These are phyloP conservation scores for Paraconiothyrium brasiliense DNA, from an alignment of 2,329 filamentous ascomycete species.

Conservation along the genomic window DNA sequence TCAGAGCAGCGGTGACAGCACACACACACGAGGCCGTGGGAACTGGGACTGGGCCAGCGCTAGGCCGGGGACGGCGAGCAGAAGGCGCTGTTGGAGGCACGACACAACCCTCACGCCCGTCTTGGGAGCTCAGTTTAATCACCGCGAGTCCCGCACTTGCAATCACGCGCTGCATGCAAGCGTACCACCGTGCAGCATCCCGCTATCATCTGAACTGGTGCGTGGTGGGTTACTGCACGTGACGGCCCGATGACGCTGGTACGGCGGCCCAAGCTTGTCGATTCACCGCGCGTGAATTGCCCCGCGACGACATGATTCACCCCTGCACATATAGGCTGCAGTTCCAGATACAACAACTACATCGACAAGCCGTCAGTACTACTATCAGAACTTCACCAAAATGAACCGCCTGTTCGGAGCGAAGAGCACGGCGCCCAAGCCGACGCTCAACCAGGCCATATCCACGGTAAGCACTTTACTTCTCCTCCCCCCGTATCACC, in stretches of 20 bases:
- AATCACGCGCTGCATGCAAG: background rate
- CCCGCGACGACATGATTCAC: background rate
- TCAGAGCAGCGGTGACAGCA: constrained; percentile 5
- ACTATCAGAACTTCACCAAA: constrained; percentile 34
- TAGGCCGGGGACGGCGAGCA: constrained; percentile 3
- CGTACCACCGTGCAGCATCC: no score
- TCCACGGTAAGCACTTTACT: constrained; percentile 67
- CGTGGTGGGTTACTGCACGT: constrained; percentile 8
- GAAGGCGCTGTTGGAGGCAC: background rate
- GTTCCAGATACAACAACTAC: background rate
- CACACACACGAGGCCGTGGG: constrained; percentile 5
- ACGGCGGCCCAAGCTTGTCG: constrained; percentile 11
- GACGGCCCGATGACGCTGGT: constrained; percentile 16
- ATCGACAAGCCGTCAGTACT: background rate
- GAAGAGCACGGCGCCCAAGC: constrained; percentile 87
- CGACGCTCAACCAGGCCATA: constrained; percentile 85
- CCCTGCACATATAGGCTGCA: background rate
- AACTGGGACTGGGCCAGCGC: constrained; percentile 7
- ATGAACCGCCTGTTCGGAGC: constrained; percentile 98
- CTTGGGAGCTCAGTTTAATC: background rate
- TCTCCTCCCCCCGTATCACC: constrained; percentile 16
- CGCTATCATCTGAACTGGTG: background rate
- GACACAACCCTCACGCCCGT: background rate
- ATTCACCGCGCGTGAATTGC: constrained; percentile 3
- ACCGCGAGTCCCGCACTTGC: background rate